Percentiles rank a stretch among this genome's conserved stretches.
Conservation (phyloP, 331 rosid species). For the Malus hybrid region DNA sequence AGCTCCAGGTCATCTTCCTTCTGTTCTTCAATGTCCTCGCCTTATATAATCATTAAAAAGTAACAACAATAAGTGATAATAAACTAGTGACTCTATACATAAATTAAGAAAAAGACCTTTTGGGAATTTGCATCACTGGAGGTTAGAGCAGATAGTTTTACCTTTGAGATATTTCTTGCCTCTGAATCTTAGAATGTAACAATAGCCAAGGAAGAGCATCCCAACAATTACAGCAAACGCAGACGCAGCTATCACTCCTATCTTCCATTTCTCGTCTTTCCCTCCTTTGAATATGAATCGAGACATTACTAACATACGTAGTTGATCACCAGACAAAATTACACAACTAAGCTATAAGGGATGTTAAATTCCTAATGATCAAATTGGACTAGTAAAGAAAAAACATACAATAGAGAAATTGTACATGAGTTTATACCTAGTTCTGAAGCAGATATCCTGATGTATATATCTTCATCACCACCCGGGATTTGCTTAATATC, state of each 20-base stretch:
- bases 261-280: conserved; percentile 14
- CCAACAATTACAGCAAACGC: conserved; percentile 18
- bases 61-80: neutral
- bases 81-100: neutral
- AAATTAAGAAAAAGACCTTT: neutral
- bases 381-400: neutral
- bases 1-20: conserved; percentile 31
- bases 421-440: conserved; percentile 19
- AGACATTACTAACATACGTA: neutral
- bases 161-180: conserved; percentile 20
- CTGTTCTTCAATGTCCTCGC: conserved; percentile 1
- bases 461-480: conserved; percentile 31
- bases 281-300: neutral
- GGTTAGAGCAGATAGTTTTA: neutral
- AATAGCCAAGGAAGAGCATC: conserved; percentile 13
- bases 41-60: neutral
- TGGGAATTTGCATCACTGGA: neutral
- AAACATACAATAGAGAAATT: neutral
- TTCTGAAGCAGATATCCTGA: conserved; percentile 23
- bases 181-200: conserved; percentile 10
- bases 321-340: neutral
- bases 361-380: neutral
- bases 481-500: conserved; percentile 16
- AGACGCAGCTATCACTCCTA: conserved; percentile 24
- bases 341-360: neutral